Base-by-base conservation (phyloP, 169 alveolate genomes). In the Babesia ovis region DNA sequence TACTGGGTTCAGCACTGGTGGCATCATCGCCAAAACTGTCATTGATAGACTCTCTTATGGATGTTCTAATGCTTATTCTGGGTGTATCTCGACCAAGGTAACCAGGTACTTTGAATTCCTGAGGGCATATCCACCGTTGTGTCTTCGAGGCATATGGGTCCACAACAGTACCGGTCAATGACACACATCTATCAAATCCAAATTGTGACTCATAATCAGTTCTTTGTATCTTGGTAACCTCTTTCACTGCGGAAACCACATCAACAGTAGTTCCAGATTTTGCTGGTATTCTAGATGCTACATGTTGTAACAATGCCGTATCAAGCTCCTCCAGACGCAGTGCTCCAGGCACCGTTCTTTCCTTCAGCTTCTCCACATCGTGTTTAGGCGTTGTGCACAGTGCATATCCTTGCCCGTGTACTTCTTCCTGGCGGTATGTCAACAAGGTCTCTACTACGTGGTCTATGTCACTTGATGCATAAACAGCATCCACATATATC, bases 381-480 rank as follows among this genome's bases (percentile, higher is more conserved):
- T 46, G 6, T 11, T 12, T 14, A 29, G 59, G 55, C 18, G 20
- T 8, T 23, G 20, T 9, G 27, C 25, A 18, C 25, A 64, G n/a
- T 35, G 22, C 31, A 54, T 64, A 64, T 1, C 39, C 74, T 9
- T 50, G 61, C 1, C 74, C 74, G 3, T n/a, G 62, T 27, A 64
- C 51, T 6, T 54, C 41, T 31, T 45, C 74, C 16, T 29, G 74
- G 25, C 74, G 45, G 61, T 64, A 64, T 27, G 74, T 64, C 50
- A 64, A 54, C 48, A 64, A 25, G 46, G 41, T 14, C 12, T 64
- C 74, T 25, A 64, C 50, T 3, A 43, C 74, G 0, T 2, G 57
- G 25, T 64, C 58, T 16, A 25, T 18, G 61, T 20, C 42, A 55
- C 42, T 5, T 55, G 25, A 32, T 12, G 39, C 22, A 18, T 56